Base-by-base conservation (phyloP, 2,329 filamentous ascomycete genomes). In the Trichoderma sp. region DNA sequence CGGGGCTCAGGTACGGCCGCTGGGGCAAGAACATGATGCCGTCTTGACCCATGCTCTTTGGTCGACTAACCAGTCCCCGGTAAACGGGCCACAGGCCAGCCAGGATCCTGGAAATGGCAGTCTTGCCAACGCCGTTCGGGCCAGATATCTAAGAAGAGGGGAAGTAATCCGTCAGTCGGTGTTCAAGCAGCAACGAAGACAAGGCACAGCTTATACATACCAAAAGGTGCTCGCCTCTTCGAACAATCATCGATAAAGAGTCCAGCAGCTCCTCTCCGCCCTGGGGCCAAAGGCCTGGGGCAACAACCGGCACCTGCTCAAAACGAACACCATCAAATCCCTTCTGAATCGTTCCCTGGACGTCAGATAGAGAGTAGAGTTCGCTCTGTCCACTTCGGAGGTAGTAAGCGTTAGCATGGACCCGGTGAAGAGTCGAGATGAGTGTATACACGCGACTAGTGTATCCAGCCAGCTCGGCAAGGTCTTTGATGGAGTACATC, bases 401-500 rank as follows among this genome's bases (percentile, higher is more conserved):
- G 74, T 92, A 90, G 82, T 99, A 99, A 2, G 95, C 93, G 77
- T 94, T 89, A 64, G 96, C 94, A 78, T 99, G 95, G 1, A 97
- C 95, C 36, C 96, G 91, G 79, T 99, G 96, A 30, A 99, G 88
- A 0, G 96, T 97, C 58, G 94, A 95, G 78, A 99, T 97, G 53
- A 99, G 87, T 12, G 94, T 97, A 83, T 98, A 99, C 13, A 99
- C 95, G 58, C 96, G 91, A 72, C 94, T 97, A 0, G 96, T 99
- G 83, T 98, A 97, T 26, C 96, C 96, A 6, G 96, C 96, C 39
- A 99, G 86, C 80, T 99, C 96, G 1, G 95, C 95, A 43, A 99
- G 88, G 78, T 99, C 97, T 82, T 99, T 99, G 85, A 99, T 97
- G 73, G 93, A 96, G 85, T 99, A 99, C 96, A 99, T 99, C 94